Evolutionary conservation across 805 yeast genomes (phyloP), one percentile per base, ranked within the genome.

Genomic region (Wickerhamiella hasegawae): DNA sequence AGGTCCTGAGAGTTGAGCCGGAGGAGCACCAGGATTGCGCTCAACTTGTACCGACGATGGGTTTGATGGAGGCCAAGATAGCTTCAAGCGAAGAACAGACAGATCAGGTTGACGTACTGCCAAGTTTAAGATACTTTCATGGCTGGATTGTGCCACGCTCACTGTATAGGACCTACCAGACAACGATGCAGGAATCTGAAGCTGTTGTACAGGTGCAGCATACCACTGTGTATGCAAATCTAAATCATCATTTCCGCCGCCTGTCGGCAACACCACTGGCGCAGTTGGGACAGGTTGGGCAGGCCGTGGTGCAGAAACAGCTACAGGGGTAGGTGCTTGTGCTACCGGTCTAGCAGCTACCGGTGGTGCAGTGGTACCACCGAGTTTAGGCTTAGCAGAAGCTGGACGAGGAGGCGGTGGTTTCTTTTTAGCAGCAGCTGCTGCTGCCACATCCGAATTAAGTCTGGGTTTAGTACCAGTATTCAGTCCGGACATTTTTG

Each of bases 1-100:
- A 6, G 33, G 39, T 2, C 31, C 35, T 18, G 43, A 34, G 17
- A 56, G 53, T 4, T 43, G 47, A 18, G 58, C 58, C 3, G 71
- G 71, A 15, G 69, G 67, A 3, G 63, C 60, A 35, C 54, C 56
- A 27, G 51, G 53, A 5, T 51, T 43, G 10, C 58, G 40, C 31
- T 52, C 45, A 4, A 62, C 59, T 10, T 56, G 41, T 36, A 62
- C 50, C 1, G 52, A 41, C 15, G 65, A 65, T 1, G 64, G 48
- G 28, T 63, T 50, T 12, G 54, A 49, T n/a, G 52, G 27, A 21
- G 46, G 43, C 47, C 54, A 53, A 32, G 37, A 49, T 17, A 57
- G 43, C 10, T 38, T 29, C 35, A 57, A 43, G 40, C 47, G 48
- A 26, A 51, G 41, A 26, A 57, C 46, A 3, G 53, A 42, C 21